These are phyloP conservation scores for Camelina neglecta DNA, from an alignment of 345 rosid genomes.

Conservation along the genomic window DNA sequence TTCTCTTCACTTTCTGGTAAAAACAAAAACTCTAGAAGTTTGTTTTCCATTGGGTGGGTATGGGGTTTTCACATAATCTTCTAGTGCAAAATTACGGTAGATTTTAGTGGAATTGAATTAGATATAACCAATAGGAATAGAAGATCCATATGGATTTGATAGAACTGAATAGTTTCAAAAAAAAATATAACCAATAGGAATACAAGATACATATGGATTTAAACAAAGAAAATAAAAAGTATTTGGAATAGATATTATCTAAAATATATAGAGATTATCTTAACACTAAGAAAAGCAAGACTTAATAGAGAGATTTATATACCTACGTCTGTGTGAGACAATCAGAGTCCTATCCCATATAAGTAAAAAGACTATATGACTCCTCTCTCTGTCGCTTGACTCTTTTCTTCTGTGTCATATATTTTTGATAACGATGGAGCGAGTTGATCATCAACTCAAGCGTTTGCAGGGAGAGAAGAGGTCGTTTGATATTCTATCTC, in stretches of 20 bases:
- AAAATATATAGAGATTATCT: neutral
- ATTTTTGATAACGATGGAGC: neutral
- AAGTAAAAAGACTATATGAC: neutral
- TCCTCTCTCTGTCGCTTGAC: neutral
- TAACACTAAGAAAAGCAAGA: neutral
- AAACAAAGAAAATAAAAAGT: too few species aligned
- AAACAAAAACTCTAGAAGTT: too few species aligned
- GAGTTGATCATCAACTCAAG: neutral
- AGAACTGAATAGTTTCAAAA: too few species aligned
- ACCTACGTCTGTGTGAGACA: neutral
- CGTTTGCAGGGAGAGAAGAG: neutral
- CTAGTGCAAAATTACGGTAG: too few species aligned
- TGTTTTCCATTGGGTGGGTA: too few species aligned
- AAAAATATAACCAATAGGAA: too few species aligned
- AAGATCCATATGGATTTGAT: too few species aligned
- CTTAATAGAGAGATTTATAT: neutral
- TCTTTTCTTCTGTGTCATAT: neutral
- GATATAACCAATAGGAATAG: too few species aligned
- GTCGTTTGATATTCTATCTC: neutral
- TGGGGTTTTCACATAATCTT: too few species aligned
- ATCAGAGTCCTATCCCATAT: neutral
- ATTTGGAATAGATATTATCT: neutral
- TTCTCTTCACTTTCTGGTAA: too few species aligned
- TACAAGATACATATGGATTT: too few species aligned
- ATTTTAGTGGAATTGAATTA: too few species aligned